These are phyloP conservation scores for Mycena belliarum DNA, from an alignment of 768 basidiomycete genomes.

Conservation along the genomic window DNA sequence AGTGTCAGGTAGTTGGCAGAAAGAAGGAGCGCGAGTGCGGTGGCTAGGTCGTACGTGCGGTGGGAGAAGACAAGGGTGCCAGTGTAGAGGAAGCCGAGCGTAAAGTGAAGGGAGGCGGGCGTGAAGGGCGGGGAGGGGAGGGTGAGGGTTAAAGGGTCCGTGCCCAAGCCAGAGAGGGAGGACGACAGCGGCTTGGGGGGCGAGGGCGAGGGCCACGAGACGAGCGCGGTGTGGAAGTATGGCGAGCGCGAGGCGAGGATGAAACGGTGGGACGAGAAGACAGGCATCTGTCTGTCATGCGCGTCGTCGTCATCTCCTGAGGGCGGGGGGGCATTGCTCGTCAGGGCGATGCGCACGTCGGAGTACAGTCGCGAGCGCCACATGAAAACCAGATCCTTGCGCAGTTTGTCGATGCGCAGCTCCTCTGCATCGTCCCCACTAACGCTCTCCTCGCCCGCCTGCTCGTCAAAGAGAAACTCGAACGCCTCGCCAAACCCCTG, in stretches of 20 bases:
- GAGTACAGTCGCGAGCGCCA: slow-evolving; percentile 94
- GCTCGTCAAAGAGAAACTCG: slow-evolving; percentile 80
- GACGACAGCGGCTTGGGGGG: slow-evolving; percentile 26
- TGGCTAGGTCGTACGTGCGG: slow-evolving; percentile 88
- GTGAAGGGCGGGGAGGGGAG: slow-evolving; percentile 94
- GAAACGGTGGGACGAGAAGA: slow-evolving; percentile 93
- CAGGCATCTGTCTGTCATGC: slow-evolving; percentile 54
- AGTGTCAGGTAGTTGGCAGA: slow-evolving; percentile 81
- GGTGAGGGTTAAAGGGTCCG: slow-evolving; percentile 59
- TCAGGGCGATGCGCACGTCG: slow-evolving; percentile 82
- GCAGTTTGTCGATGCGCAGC: slow-evolving; percentile 76
- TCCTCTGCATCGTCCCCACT: slow-evolving; percentile 38
- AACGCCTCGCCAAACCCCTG: slow-evolving; percentile 87
- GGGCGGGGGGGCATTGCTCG: slow-evolving; percentile 69
- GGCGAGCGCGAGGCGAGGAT: slow-evolving; percentile 86
- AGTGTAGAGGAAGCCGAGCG: slow-evolving; percentile 76
- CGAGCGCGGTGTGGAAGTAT: slow-evolving; percentile 83
- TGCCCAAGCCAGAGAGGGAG: neutral
- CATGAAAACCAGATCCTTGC: slow-evolving; percentile 95
- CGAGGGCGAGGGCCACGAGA: slow-evolving; percentile 58
- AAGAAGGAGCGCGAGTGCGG: slow-evolving; percentile 86
- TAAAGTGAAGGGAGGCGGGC: slow-evolving; percentile 90
- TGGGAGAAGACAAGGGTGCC: slow-evolving; percentile 94
- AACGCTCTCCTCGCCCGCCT: slow-evolving; percentile 49
- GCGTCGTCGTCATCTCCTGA: too few species aligned